Evolutionary conservation across 306 rosid species (phyloP).

Genomic region (Phaseolus lunatus): DNA sequence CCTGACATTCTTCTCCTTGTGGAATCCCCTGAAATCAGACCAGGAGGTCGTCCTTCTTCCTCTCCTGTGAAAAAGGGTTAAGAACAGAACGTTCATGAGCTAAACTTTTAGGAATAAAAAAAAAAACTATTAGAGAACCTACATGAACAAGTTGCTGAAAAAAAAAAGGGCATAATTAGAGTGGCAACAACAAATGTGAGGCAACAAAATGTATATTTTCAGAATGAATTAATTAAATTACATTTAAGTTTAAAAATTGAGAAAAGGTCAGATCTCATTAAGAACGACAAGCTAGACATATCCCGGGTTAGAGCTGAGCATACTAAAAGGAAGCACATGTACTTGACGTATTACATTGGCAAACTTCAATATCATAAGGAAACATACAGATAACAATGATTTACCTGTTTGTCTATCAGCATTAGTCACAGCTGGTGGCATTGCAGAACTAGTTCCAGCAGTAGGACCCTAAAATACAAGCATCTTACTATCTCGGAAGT

Average conservation of each 20-base stretch:
- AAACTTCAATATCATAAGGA: background rate
- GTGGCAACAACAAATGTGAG: background rate
- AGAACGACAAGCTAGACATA: background rate
- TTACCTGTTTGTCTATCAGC: constrained; percentile 76
- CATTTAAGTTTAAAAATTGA: background rate
- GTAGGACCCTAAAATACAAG: constrained; percentile 60
- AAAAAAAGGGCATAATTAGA: background rate
- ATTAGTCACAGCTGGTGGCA: constrained; percentile 61
- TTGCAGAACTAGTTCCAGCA: constrained; percentile 81
- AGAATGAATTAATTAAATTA: constrained; percentile 3
- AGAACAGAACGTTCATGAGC: background rate
- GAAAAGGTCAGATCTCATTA: background rate
- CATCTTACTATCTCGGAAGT: constrained; percentile 10
- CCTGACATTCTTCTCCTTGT: constrained; percentile 70
- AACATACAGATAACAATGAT: background rate
- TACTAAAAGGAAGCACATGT: background rate
- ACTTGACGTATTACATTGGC: background rate
- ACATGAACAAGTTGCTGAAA: background rate
- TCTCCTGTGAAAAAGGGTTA: constrained; percentile 49
- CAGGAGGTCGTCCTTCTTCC: constrained; percentile 68
- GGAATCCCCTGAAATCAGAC: constrained; percentile 65
- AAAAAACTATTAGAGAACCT: constrained; percentile 17
- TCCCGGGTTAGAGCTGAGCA: background rate
- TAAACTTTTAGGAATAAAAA: constrained; percentile 4
- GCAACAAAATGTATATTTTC: background rate